A percentile compares a stretch with the other conserved stretches of the same genome.
These are phyloP conservation scores for Auriscalpium orientale DNA, from an alignment of 768 basidiomycete genomes.

Conservation along the genomic window DNA sequence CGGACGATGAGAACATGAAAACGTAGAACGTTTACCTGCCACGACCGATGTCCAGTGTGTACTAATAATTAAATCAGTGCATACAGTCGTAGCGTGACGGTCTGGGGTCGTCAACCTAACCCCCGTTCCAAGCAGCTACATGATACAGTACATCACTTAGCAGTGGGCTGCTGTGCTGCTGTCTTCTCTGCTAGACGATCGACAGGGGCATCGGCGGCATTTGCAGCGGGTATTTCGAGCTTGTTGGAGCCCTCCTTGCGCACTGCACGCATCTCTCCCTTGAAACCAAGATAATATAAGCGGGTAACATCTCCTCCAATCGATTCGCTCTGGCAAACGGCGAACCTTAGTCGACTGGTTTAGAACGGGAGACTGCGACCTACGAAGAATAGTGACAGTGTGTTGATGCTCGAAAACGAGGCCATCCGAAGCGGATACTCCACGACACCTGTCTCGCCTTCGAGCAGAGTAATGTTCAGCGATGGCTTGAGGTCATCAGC, in stretches of 20 bases:
- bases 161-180: conserved; percentile 57
- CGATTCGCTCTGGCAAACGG: conserved; percentile 47
- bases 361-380: conserved; percentile 24
- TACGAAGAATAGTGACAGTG: conserved; percentile 75
- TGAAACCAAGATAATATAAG: conserved; percentile 79
- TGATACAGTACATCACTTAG: conserved; percentile 25
- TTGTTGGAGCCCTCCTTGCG: conserved; percentile 55
- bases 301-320: conserved; percentile 57
- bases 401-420: conserved; percentile 67
- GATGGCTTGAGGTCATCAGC: conserved; percentile 64
- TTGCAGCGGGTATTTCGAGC: conserved; percentile 71
- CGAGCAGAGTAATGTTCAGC: conserved; percentile 59
- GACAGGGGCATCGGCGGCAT: conserved; percentile 66
- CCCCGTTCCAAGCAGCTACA: no score
- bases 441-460: conserved; percentile 58
- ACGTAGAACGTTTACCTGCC: no score
- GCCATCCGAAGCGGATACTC: conserved; percentile 77
- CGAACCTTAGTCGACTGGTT: conserved; percentile 2
- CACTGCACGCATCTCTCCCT: conserved; percentile 53
- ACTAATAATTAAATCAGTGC: no score
- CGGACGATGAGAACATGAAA: no score
- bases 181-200: conserved; percentile 53
- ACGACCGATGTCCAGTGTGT: no score
- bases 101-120: no score
- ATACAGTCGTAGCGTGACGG: no score